These are phyloP conservation scores for Aspergillus flavus DNA, from an alignment of 2,329 filamentous ascomycete genomes.

Conservation along the genomic window DNA sequence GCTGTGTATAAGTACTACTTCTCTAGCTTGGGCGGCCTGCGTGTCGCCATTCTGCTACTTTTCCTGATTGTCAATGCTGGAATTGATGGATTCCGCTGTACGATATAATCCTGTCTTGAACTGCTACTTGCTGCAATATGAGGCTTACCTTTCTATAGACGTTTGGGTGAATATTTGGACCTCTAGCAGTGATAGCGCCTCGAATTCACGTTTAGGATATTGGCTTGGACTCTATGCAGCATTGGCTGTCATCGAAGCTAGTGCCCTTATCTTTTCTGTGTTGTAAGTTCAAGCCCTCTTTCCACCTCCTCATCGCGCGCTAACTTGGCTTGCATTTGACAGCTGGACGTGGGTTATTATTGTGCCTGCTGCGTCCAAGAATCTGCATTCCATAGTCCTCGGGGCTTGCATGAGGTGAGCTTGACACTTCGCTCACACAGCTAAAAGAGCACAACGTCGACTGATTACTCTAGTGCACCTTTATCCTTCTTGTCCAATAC, in stretches of 20 bases:
- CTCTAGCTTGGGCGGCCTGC: slow-evolving; percentile 21
- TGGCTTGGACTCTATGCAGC: slow-evolving; percentile 23
- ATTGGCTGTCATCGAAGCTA: slow-evolving; percentile 16
- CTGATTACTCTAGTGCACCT: slow-evolving; percentile 28
- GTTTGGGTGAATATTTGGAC: slow-evolving; percentile 23
- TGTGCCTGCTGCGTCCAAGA: slow-evolving; percentile 22
- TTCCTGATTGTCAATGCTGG: slow-evolving; percentile 14
- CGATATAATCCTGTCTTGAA: background rate
- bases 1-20: slow-evolving; percentile 28
- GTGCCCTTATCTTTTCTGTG: background rate
- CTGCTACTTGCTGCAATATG: background rate
- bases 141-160: background rate
- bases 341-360: slow-evolving; percentile 22
- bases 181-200: slow-evolving; percentile 14
- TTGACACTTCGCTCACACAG: background rate
- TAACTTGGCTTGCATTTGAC: background rate
- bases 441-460: background rate
- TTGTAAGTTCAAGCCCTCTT: background rate
- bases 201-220: slow-evolving; percentile 14
- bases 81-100: slow-evolving; percentile 10
- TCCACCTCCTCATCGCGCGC: background rate
- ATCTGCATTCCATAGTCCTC: slow-evolving; percentile 26
- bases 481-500: slow-evolving; percentile 47
- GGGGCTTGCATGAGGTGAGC: slow-evolving; percentile 16
- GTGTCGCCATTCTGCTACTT: slow-evolving; percentile 18